These are phyloP conservation scores for Pseudonitzschia multistriata DNA, from an alignment of 108 stramenopile genomes.

Conservation along the genomic window DNA sequence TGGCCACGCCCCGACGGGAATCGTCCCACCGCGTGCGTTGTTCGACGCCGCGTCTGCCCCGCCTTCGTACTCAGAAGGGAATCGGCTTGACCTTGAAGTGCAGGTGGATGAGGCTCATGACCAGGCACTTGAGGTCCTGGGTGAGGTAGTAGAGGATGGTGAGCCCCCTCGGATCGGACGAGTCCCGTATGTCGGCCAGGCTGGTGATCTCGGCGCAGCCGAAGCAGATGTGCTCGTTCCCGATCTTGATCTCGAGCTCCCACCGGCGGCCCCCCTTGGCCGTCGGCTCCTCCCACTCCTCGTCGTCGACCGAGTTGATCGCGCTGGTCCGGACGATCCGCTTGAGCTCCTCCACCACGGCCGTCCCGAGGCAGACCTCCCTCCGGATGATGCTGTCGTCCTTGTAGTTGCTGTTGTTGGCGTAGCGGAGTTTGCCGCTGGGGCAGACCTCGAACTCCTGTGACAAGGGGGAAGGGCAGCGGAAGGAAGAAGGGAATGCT, in stretches of 20 bases:
- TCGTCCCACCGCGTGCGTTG: too few relatives aligned
- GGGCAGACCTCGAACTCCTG: slow-evolving; percentile 80
- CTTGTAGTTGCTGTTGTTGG: slow-evolving; percentile 88
- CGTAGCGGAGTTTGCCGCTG: slow-evolving; percentile 83
- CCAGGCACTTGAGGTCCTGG: slow-evolving; percentile 83
- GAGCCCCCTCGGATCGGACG: slow-evolving; percentile 79
- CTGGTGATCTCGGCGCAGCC: slow-evolving; percentile 81
- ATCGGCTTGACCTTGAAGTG: slow-evolving; percentile 89
- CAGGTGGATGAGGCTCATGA: slow-evolving; percentile 77
- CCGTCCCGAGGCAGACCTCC: slow-evolving; percentile 70
- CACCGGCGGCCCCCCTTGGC: slow-evolving; percentile 49
- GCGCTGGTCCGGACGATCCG: slow-evolving; percentile 61
- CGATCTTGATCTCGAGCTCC: slow-evolving; percentile 87
- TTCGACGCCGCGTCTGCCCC: neutral
- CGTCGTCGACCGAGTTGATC: slow-evolving; percentile 63
- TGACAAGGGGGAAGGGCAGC: neutral
- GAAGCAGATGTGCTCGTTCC: slow-evolving; percentile 86
- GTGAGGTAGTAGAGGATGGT: slow-evolving; percentile 79
- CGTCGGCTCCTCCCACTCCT: slow-evolving; percentile 72
- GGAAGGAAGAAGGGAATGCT: neutral
- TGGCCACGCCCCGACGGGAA: too few relatives aligned
- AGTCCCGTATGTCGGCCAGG: slow-evolving; percentile 67
- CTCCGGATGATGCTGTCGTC: slow-evolving; percentile 83
- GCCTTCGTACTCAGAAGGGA: neutral
- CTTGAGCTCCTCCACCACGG: slow-evolving; percentile 72